A percentile compares a stretch with the other conserved stretches of the same genome.
Evolutionary conservation across 78 protist species (phyloP).

Genomic region (Dictyostelium brefeldianum): DNA sequence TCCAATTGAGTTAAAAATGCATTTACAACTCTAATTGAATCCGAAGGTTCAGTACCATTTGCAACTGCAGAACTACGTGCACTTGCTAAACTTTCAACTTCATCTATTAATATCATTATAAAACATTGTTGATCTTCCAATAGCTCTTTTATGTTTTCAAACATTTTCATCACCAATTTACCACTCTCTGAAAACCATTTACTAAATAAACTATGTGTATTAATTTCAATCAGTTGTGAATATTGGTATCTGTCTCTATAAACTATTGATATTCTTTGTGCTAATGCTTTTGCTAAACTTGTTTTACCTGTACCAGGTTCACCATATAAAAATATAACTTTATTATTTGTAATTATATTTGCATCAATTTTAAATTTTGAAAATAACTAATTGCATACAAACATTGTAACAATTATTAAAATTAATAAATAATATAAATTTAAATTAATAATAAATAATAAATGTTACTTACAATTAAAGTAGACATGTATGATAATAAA

Average conservation of each 20-base stretch:
- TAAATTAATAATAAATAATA: slow-evolving; percentile 58
- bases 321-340: slow-evolving; percentile 96
- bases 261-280: slow-evolving; percentile 95
- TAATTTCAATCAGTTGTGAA: slow-evolving; percentile 88
- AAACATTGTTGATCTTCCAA: slow-evolving; percentile 80
- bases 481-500: slow-evolving; percentile 81
- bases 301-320: slow-evolving; percentile 99
- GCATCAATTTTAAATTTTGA: slow-evolving; percentile 79
- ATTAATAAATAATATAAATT: slow-evolving; percentile 47
- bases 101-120: slow-evolving; percentile 87
- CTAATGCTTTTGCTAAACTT: slow-evolving; percentile 91
- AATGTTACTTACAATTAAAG: slow-evolving; percentile 22
- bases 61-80: slow-evolving; percentile 89
- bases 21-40: slow-evolving; percentile 98
- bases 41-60: slow-evolving; percentile 95
- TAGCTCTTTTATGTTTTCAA: slow-evolving; percentile 84
- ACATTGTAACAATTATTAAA: neutral
- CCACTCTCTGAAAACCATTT: slow-evolving; percentile 99
- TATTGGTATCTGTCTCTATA: slow-evolving; percentile 30
- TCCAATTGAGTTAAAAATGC: slow-evolving; percentile 99
- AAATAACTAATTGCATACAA: slow-evolving; percentile 34
- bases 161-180: slow-evolving; percentile 95
- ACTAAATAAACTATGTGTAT: slow-evolving; percentile 95
- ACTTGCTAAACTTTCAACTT: slow-evolving; percentile 96
- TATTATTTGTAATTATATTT: slow-evolving; percentile 52